Base-by-base conservation (phyloP, 2,329 filamentous ascomycete species). In the Colletotrichum godetiae region DNA sequence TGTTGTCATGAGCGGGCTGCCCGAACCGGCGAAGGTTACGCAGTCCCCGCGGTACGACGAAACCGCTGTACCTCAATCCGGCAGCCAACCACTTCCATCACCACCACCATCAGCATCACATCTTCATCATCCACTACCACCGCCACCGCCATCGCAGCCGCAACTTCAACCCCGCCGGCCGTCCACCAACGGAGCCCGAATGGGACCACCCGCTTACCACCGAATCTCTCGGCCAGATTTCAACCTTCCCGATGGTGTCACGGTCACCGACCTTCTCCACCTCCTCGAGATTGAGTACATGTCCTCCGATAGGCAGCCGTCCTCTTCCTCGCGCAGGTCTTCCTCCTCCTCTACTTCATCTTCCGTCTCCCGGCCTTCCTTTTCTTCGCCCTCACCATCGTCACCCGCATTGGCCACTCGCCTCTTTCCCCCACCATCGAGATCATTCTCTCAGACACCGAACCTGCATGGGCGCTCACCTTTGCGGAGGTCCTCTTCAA, bases 201-300 rank as follows among this genome's bases (percentile, higher is more conserved):
- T 19, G n/a, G 68, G 49, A 15, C 33, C 67, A 24, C 59, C 58
- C n/a, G 61, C 56, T 35, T 73, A 73, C 56, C 65, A 59, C 19
- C 67, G 71, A 31, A 73, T 73, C 3, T 46, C 71, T 8, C 67
- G 71, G 15, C 71, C 71, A 1, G 67, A 73, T 19, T 73, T 73
- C 24, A 71, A 46, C 8, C 67, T 73, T 3, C 71, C 71, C 0
- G 59, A 19, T 5, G 71, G 71, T n/a, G 46, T 73, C 55, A 66
- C 67, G 0, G 71, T 73, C 22, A 59, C 68, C 1, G 71, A 73
- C n/a, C 71, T 73, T 33, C 67, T 73, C 15, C 55, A 61, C 33
- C 71, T 73, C 7, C 71, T 73, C 29, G 67, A 73, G 22, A 22
- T 66, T 24, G 67, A 73, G 71, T 73, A 52, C 19, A 55, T 60